Conservation (phyloP, 164 flowering plant genomes). For the Liriodendron chinense region DNA sequence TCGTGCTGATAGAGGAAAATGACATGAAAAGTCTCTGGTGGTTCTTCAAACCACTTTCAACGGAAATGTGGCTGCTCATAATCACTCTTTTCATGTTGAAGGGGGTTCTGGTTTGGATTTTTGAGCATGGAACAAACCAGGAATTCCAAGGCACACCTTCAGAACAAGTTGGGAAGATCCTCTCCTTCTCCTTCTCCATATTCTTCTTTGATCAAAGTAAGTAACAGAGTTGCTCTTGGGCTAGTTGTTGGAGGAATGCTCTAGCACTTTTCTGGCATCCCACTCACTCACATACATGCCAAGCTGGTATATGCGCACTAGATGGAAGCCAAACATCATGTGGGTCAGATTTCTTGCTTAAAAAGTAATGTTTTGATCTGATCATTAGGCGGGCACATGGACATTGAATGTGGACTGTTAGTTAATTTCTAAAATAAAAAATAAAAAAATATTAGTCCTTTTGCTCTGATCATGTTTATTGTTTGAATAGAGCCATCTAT, state of each 20-base stretch:
- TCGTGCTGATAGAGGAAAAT: slow-evolving; percentile 25
- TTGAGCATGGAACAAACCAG: slow-evolving; percentile 4
- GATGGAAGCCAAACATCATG: no score
- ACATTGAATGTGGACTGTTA: not conserved
- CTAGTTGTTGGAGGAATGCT: not conserved
- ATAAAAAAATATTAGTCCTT: no score
- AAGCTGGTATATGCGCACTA: no score
- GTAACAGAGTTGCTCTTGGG: not conserved
- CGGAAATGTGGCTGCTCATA: slow-evolving; percentile 8
- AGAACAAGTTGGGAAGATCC: slow-evolving; percentile 4
- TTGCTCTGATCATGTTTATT: no score
- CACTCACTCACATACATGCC: not conserved
- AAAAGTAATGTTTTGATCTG: no score
- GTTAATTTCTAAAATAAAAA: not conserved
- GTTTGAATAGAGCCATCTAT: no score
- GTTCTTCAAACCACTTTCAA: slow-evolving; percentile 9
- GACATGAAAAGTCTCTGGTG: not conserved
- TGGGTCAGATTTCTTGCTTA: not conserved
- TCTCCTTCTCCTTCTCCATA: slow-evolving; percentile 9
- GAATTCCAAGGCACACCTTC: slow-evolving; percentile 7
- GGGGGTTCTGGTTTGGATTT: slow-evolving; percentile 11
- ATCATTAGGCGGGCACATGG: not conserved
- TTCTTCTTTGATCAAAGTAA: slow-evolving; percentile 13
- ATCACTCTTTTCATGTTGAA: slow-evolving; percentile 2
- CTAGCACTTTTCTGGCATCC: not conserved